A percentile compares a stretch with the other conserved stretches of the same genome.
Conservation (phyloP, 202 grass and related monocot genomes). For the Thinopyrum obtusiflorum region DNA sequence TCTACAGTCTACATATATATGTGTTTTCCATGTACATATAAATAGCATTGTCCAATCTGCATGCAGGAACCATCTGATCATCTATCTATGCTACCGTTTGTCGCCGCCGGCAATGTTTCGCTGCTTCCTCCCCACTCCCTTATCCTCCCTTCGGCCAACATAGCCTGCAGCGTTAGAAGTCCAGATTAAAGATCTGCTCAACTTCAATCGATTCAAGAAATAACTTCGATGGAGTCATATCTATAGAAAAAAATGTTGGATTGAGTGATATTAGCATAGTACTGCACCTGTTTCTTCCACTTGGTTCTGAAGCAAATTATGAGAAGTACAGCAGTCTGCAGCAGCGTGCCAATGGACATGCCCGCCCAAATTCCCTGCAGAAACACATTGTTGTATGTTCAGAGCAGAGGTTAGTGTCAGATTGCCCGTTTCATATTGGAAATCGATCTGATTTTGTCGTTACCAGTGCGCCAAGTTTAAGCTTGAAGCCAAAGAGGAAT, state of each 20-base stretch:
- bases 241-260: background rate
- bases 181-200: slow-evolving; percentile 6
- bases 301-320: slow-evolving; percentile 72
- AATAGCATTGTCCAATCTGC: slow-evolving; percentile 1
- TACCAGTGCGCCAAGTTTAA: slow-evolving; percentile 67
- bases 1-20: background rate
- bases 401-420: background rate
- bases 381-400: background rate
- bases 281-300: slow-evolving; percentile 82
- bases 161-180: slow-evolving; percentile 38
- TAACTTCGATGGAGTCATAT: background rate
- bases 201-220: background rate
- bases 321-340: slow-evolving; percentile 67
- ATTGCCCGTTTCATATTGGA: background rate
- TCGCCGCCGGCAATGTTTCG: slow-evolving; percentile 18
- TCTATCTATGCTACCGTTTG: background rate
- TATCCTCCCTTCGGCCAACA: slow-evolving; percentile 63
- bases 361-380: slow-evolving; percentile 90
- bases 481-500: slow-evolving; percentile 74
- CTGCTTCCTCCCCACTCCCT: slow-evolving; percentile 68
- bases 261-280: background rate
- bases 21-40: background rate
- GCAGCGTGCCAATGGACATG: slow-evolving; percentile 75
- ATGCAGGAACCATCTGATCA: background rate
- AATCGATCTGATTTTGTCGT: background rate